phyloP scores from a whole-genome alignment of 2,329 filamentous ascomycete species.

The Pseudogymnoascus sp. region DNA sequence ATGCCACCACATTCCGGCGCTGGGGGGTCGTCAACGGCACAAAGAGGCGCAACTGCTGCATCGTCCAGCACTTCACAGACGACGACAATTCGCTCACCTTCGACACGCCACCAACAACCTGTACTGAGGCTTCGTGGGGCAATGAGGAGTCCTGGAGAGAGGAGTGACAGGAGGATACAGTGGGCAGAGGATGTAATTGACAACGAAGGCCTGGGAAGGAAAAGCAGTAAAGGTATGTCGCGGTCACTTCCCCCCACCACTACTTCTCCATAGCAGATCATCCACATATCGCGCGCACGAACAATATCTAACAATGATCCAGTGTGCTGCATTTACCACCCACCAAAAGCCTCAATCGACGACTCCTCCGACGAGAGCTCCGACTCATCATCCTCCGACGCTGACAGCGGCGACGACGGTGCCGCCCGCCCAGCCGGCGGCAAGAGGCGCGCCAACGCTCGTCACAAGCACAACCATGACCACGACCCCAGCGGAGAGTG shows the following conservation, averaged over 20 bases:
- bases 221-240: conserved; percentile 77
- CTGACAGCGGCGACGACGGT: conserved; percentile 48
- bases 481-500: conserved; percentile 32
- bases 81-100: neutral
- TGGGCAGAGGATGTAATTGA: conserved; percentile 93
- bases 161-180: conserved; percentile 58
- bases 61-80: neutral
- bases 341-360: conserved; percentile 71
- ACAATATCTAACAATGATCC: conserved; percentile 6
- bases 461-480: conserved; percentile 35
- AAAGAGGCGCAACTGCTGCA: neutral
- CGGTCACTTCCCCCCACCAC: neutral
- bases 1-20: neutral
- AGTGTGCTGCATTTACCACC: conserved; percentile 99
- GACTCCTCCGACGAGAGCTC: conserved; percentile 62
- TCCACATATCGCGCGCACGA: neutral
- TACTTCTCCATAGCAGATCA: neutral
- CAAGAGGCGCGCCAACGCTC: conserved; percentile 13
- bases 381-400: conserved; percentile 42
- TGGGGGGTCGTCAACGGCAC: neutral
- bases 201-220: conserved; percentile 90
- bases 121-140: conserved; percentile 25
- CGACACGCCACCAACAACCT: conserved; percentile 12
- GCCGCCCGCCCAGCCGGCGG: conserved; percentile 30
- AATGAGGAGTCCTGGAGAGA: conserved; percentile 10